Evolutionary conservation across 441 rosid genomes (phyloP).

Genomic region (Metrosideros polymorpha): DNA sequence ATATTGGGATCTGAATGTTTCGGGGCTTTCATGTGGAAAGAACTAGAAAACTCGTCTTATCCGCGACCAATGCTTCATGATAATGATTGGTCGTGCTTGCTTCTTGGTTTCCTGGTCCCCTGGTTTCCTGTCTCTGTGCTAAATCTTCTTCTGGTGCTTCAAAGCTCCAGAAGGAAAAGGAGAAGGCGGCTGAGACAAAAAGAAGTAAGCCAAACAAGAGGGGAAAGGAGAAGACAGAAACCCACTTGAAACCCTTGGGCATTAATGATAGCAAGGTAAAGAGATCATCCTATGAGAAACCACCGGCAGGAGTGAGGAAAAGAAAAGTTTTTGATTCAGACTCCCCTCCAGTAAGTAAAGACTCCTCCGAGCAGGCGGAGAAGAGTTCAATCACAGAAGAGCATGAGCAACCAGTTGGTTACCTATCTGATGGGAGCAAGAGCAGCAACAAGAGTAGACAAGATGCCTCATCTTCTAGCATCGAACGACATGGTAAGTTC

Average conservation of each 20-base stretch:
- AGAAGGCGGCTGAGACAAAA: slow-evolving; percentile 18
- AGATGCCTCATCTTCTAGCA: slow-evolving; percentile 5
- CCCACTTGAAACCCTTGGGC: not conserved
- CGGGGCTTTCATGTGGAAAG: not conserved
- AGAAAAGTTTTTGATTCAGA: not conserved
- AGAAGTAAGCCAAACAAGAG: slow-evolving; percentile 20
- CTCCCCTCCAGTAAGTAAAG: not conserved
- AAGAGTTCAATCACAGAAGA: slow-evolving; percentile 65
- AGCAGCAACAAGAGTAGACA: slow-evolving; percentile 38
- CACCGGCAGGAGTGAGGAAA: not conserved
- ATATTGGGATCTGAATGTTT: not conserved
- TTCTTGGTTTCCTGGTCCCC: slow-evolving; percentile 8
- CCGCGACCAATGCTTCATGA: not conserved
- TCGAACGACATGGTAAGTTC: slow-evolving; percentile 24
- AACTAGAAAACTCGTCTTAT: not conserved
- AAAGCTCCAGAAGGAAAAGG: slow-evolving; percentile 47
- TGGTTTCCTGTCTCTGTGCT: slow-evolving; percentile 22
- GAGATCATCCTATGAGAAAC: slow-evolving; percentile 1
- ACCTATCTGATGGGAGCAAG: slow-evolving; percentile 40
- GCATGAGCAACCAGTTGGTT: slow-evolving; percentile 31
- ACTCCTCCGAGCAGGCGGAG: slow-evolving; percentile 33
- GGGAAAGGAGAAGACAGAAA: slow-evolving; percentile 18
- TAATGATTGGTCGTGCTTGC: slow-evolving; percentile 18
- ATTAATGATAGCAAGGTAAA: not conserved
- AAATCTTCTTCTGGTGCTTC: slow-evolving; percentile 52